Evolutionary conservation across 164 flowering plant genomes (phyloP).

Genomic region (Macadamia integrifolia): DNA sequence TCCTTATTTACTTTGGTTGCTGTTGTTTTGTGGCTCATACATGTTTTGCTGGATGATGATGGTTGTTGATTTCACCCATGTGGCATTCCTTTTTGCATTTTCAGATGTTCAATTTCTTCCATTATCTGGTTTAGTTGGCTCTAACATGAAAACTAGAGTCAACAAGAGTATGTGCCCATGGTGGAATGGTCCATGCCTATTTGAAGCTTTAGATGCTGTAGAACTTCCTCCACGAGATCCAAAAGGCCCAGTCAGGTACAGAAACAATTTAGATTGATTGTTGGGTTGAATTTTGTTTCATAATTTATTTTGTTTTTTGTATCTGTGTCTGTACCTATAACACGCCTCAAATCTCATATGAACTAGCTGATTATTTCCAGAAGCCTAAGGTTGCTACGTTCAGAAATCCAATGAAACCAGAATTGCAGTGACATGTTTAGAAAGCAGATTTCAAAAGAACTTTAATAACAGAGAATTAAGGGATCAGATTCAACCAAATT

Average conservation of each 20-base stretch:
- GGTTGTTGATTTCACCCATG: not conserved
- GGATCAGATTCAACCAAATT: too few relatives aligned
- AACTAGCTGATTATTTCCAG: not conserved
- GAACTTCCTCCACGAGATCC: constrained; percentile 87
- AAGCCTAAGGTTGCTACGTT: too few relatives aligned
- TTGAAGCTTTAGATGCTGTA: constrained; percentile 83
- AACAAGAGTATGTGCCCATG: constrained; percentile 66
- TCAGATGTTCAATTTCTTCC: constrained; percentile 94
- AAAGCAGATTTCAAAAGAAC: too few relatives aligned
- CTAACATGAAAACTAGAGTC: constrained; percentile 71
- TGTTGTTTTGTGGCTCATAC: too few relatives aligned
- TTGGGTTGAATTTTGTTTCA: not conserved
- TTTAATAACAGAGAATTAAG: too few relatives aligned
- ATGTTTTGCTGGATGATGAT: not conserved
- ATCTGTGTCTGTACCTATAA: not conserved
- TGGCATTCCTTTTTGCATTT: not conserved
- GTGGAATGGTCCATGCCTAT: constrained; percentile 96
- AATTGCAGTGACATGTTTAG: too few relatives aligned
- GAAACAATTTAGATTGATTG: not conserved
- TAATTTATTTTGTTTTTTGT: not conserved
- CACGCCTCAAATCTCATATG: not conserved
- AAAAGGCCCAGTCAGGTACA: constrained; percentile 82
- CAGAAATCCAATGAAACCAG: too few relatives aligned
- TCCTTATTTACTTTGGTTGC: too few relatives aligned
- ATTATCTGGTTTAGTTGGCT: constrained; percentile 79